Evolutionary conservation across 805 yeast genomes (phyloP), one percentile per base, ranked within the genome.

Genomic region (Pichia insulana): DNA sequence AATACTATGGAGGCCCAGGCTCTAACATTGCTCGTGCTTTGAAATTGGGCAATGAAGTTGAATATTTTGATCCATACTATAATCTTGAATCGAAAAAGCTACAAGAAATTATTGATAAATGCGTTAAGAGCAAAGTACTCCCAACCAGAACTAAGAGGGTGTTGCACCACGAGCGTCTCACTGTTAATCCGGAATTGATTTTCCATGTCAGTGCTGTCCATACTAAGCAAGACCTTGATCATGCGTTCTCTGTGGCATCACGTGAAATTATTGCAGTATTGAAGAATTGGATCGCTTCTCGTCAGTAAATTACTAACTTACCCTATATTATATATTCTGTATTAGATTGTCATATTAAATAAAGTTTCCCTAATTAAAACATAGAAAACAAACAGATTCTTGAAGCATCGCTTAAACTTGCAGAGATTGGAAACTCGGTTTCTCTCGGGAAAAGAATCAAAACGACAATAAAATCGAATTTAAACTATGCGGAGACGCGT

Each of bases 111-210:
- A 76, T 85, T 26, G 80, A 83, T 52, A 59, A 61, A 18, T 66
- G 77, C 9, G 68, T 83, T 42, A 54, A 57, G 10, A 73, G 76
- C 13, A 70, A 67, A 37, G 68, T 85, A 15, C 69, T 87, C 47
- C 69, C 89, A 37, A 70, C 75, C 10, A 53, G 69, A 45, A 50
- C 64, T 2, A 65, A 78, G 32, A 76, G 95, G 54, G 71, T 87
- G 11, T 66, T 80, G 42, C 79, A 75, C 50, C 94, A 81, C 56
- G 97, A 88, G 57, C 64, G 78, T 40, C 67, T 83, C 46, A 87
- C 92, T 9, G 62, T 79, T 34, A 70, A 74, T 38, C 86, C 86
- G 36, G 75, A 78, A 45, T 61, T 83, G 50, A 68, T 74, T 42
- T 54, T 83, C 19, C 64, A 67, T 48, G 55, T 76, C 32, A 74